These are phyloP conservation scores for Vigna trinervia DNA, from an alignment of 306 rosid species.

Conservation along the genomic window DNA sequence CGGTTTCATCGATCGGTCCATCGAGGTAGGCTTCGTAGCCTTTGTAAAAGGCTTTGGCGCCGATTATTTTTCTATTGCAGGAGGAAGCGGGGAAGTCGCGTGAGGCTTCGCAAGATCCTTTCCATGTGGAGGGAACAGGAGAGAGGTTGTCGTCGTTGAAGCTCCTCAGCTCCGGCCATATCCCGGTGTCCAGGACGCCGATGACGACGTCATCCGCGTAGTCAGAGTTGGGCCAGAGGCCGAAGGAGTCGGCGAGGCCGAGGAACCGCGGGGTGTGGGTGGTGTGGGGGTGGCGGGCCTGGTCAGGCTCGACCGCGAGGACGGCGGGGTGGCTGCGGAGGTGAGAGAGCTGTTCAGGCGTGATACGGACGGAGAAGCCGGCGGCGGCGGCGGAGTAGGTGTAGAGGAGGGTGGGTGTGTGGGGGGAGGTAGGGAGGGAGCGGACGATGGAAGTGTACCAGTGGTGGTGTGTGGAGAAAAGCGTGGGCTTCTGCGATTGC, in stretches of 20 bases:
- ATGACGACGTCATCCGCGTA: constrained; percentile 72
- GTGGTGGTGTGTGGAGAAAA: constrained; percentile 63
- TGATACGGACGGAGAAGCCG: constrained; percentile 78
- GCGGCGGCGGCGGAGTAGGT: constrained; percentile 59
- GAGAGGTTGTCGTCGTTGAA: constrained; percentile 62
- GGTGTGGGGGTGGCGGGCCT: constrained; percentile 76
- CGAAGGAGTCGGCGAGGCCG: constrained; percentile 62
- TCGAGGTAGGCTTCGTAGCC: constrained; percentile 65
- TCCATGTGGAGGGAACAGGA: constrained; percentile 63
- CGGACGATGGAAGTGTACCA: constrained; percentile 75
- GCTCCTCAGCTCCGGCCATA: constrained; percentile 80
- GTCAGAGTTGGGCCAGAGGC: constrained; percentile 67
- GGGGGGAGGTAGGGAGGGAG: constrained; percentile 72
- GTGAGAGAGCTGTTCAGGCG: constrained; percentile 54
- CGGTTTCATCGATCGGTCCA: constrained; percentile 56
- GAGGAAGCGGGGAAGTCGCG: constrained; percentile 57
- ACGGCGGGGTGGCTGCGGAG: constrained; percentile 52
- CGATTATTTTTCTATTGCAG: constrained; percentile 77
- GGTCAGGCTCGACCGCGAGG: constrained; percentile 71
- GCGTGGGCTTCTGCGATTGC: constrained; percentile 54
- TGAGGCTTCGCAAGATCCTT: constrained; percentile 56
- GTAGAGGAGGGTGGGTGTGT: constrained; percentile 67
- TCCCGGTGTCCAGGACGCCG: constrained; percentile 81
- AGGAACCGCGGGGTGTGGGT: constrained; percentile 74
- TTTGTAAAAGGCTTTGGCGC: constrained; percentile 65